Conservation (phyloP, 2,329 filamentous ascomycete genomes). For the Claviceps paspali region DNA sequence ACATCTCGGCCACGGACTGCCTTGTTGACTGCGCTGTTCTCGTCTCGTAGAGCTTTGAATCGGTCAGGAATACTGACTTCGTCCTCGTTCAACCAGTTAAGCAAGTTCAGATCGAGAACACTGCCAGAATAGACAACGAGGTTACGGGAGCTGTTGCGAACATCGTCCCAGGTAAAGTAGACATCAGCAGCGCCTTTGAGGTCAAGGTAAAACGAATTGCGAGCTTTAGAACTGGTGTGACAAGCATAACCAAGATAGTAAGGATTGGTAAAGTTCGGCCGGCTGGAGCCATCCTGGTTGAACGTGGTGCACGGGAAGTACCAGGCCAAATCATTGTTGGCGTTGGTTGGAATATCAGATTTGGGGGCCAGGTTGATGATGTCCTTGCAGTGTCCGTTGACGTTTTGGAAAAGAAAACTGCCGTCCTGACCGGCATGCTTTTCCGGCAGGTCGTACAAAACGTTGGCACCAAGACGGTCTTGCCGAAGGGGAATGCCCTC, state of each 20-base stretch:
- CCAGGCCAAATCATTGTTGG: slow-evolving; percentile 66
- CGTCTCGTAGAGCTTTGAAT: slow-evolving; percentile 68
- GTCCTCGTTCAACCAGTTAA: slow-evolving; percentile 76
- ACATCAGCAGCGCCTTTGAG: slow-evolving; percentile 65
- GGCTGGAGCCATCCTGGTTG: slow-evolving; percentile 80
- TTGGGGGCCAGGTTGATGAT: slow-evolving; percentile 57
- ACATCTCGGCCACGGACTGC: slow-evolving; percentile 71
- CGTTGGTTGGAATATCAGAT: slow-evolving; percentile 69
- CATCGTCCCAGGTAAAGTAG: slow-evolving; percentile 90
- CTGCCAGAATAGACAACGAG: slow-evolving; percentile 88
- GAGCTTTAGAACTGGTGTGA: slow-evolving; percentile 57
- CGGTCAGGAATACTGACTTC: slow-evolving; percentile 62
- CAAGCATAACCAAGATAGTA: slow-evolving; percentile 80
- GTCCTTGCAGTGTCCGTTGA: slow-evolving; percentile 91
- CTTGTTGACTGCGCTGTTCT: slow-evolving; percentile 39
- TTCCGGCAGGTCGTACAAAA: slow-evolving; percentile 72
- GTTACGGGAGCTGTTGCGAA: slow-evolving; percentile 78
- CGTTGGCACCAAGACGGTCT: slow-evolving; percentile 47
- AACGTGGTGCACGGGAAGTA: slow-evolving; percentile 89
- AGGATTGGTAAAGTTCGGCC: slow-evolving; percentile 56
- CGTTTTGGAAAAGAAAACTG: slow-evolving; percentile 95
- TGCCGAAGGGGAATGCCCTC: slow-evolving; percentile 50
- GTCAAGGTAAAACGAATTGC: slow-evolving; percentile 58
- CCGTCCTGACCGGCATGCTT: slow-evolving; percentile 81
- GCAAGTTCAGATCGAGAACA: slow-evolving; percentile 76